Evolutionary conservation across 495 filamentous ascomycete species (phyloP).

Genomic region (Aspergillus indologenus): DNA sequence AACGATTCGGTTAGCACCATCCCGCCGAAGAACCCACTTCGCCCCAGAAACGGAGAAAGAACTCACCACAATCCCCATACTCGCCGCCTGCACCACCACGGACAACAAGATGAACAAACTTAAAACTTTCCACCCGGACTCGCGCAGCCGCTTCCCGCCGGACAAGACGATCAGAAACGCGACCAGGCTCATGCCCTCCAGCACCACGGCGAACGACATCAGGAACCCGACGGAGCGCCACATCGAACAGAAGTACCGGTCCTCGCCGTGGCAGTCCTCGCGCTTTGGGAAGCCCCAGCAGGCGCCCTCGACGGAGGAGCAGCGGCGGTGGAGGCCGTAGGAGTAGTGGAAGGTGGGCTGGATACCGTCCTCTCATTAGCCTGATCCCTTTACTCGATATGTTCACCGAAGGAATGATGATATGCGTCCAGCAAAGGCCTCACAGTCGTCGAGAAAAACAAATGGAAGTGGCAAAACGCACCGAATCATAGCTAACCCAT

Average conservation of each 20-base stretch:
- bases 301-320: constrained; percentile 59
- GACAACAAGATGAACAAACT: constrained; percentile 59
- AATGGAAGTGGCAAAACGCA: constrained; percentile 23
- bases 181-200: constrained; percentile 72
- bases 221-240: constrained; percentile 87
- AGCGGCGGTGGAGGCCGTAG: constrained; percentile 78
- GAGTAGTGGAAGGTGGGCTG: constrained; percentile 55
- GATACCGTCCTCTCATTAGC: not conserved
- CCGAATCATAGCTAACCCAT: constrained; percentile 75
- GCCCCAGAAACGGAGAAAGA: constrained; percentile 1
- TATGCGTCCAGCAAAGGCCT: too few species aligned
- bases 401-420: too few species aligned
- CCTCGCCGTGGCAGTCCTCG: constrained; percentile 64
- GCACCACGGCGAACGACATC: constrained; percentile 73
- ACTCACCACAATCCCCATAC: constrained; percentile 79
- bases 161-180: constrained; percentile 69
- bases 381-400: too few species aligned
- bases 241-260: constrained; percentile 83
- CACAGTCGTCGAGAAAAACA: not conserved
- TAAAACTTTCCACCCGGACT: constrained; percentile 75
- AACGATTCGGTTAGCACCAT: not conserved
- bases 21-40: not conserved
- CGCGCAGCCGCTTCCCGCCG: constrained; percentile 73
- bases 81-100: constrained; percentile 59
- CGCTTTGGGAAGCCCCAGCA: constrained; percentile 59